Conservation (phyloP, 306 rosid species). For the Echinosophora koreensis region DNA sequence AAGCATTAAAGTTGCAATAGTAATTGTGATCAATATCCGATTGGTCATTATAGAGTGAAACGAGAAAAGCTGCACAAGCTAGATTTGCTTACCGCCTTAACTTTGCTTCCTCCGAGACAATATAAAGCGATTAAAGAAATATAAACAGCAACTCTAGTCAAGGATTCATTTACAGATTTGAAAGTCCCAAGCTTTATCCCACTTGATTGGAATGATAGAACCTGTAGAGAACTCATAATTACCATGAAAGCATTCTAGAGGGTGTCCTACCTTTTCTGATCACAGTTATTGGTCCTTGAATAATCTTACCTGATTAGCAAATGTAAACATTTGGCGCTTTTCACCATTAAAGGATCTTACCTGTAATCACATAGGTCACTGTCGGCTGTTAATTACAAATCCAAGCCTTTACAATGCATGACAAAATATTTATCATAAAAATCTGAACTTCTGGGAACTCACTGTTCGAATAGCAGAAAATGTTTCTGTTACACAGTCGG, state of each 20-base stretch:
- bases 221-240: slow-evolving; percentile 62
- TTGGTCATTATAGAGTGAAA: slow-evolving; percentile 14
- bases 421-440: slow-evolving; percentile 3
- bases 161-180: slow-evolving; percentile 85
- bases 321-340: slow-evolving; percentile 87
- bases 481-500: slow-evolving; percentile 93
- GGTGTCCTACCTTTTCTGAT: slow-evolving; percentile 32
- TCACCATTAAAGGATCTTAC: slow-evolving; percentile 97
- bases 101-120: slow-evolving; percentile 97
- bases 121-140: slow-evolving; percentile 78
- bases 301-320: slow-evolving; percentile 76
- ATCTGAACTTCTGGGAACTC: slow-evolving; percentile 51
- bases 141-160: slow-evolving; percentile 92
- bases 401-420: slow-evolving; percentile 26
- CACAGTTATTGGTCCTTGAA: slow-evolving; percentile 31
- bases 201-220: slow-evolving; percentile 83
- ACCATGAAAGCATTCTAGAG: slow-evolving; percentile 37
- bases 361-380: slow-evolving; percentile 52
- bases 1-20: neutral
- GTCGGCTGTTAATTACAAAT: slow-evolving; percentile 39
- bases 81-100: slow-evolving; percentile 82
- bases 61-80: slow-evolving; percentile 20
- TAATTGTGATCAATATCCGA: slow-evolving; percentile 24
- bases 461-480: slow-evolving; percentile 98
- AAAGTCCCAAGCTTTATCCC: slow-evolving; percentile 92